A percentile compares a stretch with the other conserved stretches of the same genome.
These are phyloP conservation scores for Podospora fimiseda DNA, from an alignment of 495 filamentous ascomycete species.

Conservation along the genomic window DNA sequence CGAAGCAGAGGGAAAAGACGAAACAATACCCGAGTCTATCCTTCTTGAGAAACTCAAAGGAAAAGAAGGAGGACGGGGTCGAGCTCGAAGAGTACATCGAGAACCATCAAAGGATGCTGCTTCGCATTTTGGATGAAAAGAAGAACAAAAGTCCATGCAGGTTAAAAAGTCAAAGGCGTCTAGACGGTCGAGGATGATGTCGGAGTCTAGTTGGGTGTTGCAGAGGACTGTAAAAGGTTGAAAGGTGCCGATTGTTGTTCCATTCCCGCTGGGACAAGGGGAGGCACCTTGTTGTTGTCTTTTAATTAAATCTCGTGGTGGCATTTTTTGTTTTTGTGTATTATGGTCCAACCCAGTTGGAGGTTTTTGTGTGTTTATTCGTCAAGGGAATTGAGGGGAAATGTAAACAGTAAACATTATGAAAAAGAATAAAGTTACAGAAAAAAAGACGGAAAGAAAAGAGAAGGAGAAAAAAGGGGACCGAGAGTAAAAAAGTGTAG, in stretches of 20 bases:
- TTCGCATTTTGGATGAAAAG: constrained; percentile 31
- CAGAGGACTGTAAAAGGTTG: constrained; percentile 32
- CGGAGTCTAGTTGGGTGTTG: constrained; percentile 22
- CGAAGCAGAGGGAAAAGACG: constrained; percentile 21
- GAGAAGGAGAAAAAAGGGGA: constrained; percentile 1
- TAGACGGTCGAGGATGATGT: constrained; percentile 16
- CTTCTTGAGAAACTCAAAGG: constrained; percentile 16
- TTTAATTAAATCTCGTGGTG: constrained; percentile 2
- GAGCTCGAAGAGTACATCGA: constrained; percentile 20
- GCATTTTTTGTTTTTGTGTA: background rate
- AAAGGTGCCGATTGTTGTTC: constrained; percentile 24
- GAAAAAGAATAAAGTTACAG: constrained; percentile 9
- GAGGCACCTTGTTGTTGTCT: constrained; percentile 6
- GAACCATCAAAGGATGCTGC: constrained; percentile 21
- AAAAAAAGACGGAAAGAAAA: constrained; percentile 14
- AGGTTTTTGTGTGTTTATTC: background rate
- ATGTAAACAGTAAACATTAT: constrained; percentile 16
- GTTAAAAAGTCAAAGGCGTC: constrained; percentile 22
- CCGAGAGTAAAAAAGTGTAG: background rate
- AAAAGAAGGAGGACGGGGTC: constrained; percentile 13
- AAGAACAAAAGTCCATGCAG: constrained; percentile 29
- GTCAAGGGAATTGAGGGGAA: background rate
- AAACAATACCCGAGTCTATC: constrained; percentile 24
- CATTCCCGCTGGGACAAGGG: constrained; percentile 29
- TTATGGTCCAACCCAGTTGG: constrained; percentile 5